Evolutionary conservation across 352 stramenopile species (phyloP), one percentile per base, ranked within the genome.

Genomic region (Phytophthora europaea): DNA sequence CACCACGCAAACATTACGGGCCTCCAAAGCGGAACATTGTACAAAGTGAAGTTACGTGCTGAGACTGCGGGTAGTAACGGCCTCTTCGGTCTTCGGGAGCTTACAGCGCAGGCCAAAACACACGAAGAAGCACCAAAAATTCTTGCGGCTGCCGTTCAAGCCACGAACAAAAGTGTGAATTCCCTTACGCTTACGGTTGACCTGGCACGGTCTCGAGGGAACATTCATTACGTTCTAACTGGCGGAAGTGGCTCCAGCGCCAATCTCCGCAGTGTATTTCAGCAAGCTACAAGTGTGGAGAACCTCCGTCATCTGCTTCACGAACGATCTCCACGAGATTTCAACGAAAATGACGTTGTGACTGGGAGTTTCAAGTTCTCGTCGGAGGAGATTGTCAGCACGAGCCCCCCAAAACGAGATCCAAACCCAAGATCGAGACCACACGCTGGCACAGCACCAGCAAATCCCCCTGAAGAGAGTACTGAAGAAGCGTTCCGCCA

Each of bases 61-160:
- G 89, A 94, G 65, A 92, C 79, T 3, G 59, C 73, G 18, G 76
- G 67, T 4, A 93, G 88, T 48, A 55, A 80, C 33, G 89, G 89
- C 4, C 79, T 96, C 1, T 70, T 85, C 18, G 75, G 87, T n/a
- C 48, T 67, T 38, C 54, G 53, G 1, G 62, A 69, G 13, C 43
- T 64, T n/a, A 61, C 82, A 18, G 10, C 71, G 1, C 60, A 73
- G 9, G 85, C 70, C 7, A 61, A 54, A 18, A 94, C 89, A 6
- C 87, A 94, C 56, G 67, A 85, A 8, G 55, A 53, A 52, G 75
- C 89, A 0, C 89, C 89, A n/a, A 50, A 23, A 2, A 84, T 94
- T 38, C 8, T 75, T 16, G 51, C 70, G 13, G 79, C 85, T 6
- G 57, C 47, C 7, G 71, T 67, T 0, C 59, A 70, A 8, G 67